Evolutionary conservation across 2,329 filamentous ascomycete species (phyloP).

Genomic region (Neonectria ditissima): DNA sequence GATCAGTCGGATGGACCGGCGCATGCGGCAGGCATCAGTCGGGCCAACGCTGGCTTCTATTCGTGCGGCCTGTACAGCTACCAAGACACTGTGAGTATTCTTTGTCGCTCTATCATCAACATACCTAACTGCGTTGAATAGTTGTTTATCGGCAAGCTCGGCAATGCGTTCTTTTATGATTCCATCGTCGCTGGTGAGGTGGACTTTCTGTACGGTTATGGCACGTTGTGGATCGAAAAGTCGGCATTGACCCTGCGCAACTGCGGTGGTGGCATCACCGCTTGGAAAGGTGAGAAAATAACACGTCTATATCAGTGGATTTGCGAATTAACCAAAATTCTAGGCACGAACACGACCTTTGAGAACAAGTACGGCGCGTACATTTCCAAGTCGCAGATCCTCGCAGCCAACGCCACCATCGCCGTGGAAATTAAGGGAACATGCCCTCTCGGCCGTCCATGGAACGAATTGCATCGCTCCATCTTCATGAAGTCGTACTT

Average conservation of each 20-base stretch:
- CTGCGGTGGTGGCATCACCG: slow-evolving; percentile 75
- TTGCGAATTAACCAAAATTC: background rate
- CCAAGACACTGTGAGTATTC: slow-evolving; percentile 69
- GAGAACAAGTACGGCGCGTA: slow-evolving; percentile 76
- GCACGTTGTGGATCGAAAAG: slow-evolving; percentile 70
- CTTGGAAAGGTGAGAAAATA: slow-evolving; percentile 64
- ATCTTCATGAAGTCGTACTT: slow-evolving; percentile 68
- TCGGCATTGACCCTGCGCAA: slow-evolving; percentile 66
- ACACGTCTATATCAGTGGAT: fast-evolving
- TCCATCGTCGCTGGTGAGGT: slow-evolving; percentile 72
- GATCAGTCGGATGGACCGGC: slow-evolving; percentile 65
- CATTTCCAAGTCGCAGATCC: slow-evolving; percentile 65
- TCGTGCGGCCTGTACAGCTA: slow-evolving; percentile 74
- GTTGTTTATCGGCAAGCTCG: slow-evolving; percentile 75
- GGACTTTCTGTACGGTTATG: slow-evolving; percentile 77
- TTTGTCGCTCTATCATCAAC: too few species aligned
- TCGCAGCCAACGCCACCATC: slow-evolving; percentile 64
- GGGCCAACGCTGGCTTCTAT: slow-evolving; percentile 76
- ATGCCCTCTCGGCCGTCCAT: slow-evolving; percentile 72
- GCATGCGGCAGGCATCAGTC: slow-evolving; percentile 70
- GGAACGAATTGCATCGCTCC: slow-evolving; percentile 69
- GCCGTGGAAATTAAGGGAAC: slow-evolving; percentile 51
- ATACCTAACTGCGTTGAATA: slow-evolving; percentile 32
- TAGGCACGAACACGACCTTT: slow-evolving; percentile 70
- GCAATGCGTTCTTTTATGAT: slow-evolving; percentile 73